Base-by-base conservation (phyloP, 2,329 filamentous ascomycete species). In the Cladosporium velox region DNA sequence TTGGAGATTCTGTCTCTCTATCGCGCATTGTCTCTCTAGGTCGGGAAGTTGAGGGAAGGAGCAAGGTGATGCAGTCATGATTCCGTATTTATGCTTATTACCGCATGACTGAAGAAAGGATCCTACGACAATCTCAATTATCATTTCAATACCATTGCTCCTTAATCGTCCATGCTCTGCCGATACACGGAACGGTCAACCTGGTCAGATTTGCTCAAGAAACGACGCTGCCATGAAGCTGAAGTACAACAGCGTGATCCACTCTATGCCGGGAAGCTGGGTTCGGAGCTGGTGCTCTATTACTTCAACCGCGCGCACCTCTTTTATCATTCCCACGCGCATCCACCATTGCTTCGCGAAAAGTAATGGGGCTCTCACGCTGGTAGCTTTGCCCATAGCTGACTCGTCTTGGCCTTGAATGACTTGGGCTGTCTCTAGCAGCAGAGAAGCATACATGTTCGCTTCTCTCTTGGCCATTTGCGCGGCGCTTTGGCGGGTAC, bases 201-300 rank as follows among this genome's bases (percentile, higher is more conserved):
- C 12, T 30, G 24, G 18, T 55, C 52, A 55, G 10, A 55, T 34
- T 2, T 18, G 28, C 52, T 55, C 52, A 30, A 55, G 52, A 7
- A 30, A 55, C 8, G 52, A 55, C 18, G 52, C 52, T 7, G 52
- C 52, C 52, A 55, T 55, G 28, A 55, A 55, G 21, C 52, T 55
- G 2, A 30, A 55, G 21, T 55, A 55, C 28, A 55, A 18, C 28
- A 55, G 52, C 30, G 52, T 21, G 52, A 55, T 55, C 52, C 52
- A 55, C 52, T 55, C 52, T 18, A 55, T 55, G 4, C 52, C 52
- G 2, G 52, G 52, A 14, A 55, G 32, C 28, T 55, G 28, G 2
- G 15, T 21, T 34, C 18, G 52, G 12, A 55, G 28, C 52, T 55
- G 28, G 10, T 24, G 52, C n/a, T 55, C 52, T 11, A 55, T 55